Evolutionary conservation across 2,329 filamentous ascomycete genomes (phyloP).

Genomic region (Cadophora gregata): DNA sequence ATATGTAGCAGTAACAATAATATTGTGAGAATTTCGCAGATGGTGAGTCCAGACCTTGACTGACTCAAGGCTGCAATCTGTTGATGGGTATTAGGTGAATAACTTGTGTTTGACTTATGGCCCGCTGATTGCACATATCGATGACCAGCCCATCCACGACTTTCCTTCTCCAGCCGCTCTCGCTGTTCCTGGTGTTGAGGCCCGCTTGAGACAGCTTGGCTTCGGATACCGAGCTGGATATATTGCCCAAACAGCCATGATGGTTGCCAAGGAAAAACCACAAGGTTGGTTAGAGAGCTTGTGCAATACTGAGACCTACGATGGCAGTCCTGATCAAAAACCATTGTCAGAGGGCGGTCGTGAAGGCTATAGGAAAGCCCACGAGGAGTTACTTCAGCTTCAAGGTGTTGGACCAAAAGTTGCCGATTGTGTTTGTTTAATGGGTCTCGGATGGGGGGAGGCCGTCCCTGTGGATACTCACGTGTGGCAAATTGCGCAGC

Average conservation of each 20-base stretch:
- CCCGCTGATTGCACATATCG: constrained; percentile 72
- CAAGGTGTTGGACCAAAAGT: constrained; percentile 96
- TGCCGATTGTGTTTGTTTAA: constrained; percentile 93
- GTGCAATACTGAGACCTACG: constrained; percentile 82
- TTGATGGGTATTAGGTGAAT: constrained; percentile 60
- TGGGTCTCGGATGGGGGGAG: constrained; percentile 96
- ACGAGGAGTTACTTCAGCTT: constrained; percentile 77
- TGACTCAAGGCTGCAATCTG: neutral
- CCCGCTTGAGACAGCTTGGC: constrained; percentile 78
- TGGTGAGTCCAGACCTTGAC: constrained; percentile 61
- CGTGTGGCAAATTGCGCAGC: constrained; percentile 96
- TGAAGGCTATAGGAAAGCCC: constrained; percentile 74
- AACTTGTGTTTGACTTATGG: constrained; percentile 91
- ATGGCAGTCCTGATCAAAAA: constrained; percentile 61
- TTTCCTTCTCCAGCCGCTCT: constrained; percentile 81
- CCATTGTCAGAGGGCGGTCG: constrained; percentile 55
- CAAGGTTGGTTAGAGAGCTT: constrained; percentile 78
- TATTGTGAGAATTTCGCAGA: constrained; percentile 91
- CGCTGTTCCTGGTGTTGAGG: constrained; percentile 76
- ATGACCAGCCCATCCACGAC: constrained; percentile 78
- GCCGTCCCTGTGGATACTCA: constrained; percentile 97
- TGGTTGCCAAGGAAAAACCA: constrained; percentile 71
- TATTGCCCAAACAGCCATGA: constrained; percentile 81
- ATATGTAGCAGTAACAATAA: constrained; percentile 99
- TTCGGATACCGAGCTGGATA: constrained; percentile 97